phyloP scores from a whole-genome alignment of 495 filamentous ascomycete genomes.

The Aspergillus asperescens region DNA sequence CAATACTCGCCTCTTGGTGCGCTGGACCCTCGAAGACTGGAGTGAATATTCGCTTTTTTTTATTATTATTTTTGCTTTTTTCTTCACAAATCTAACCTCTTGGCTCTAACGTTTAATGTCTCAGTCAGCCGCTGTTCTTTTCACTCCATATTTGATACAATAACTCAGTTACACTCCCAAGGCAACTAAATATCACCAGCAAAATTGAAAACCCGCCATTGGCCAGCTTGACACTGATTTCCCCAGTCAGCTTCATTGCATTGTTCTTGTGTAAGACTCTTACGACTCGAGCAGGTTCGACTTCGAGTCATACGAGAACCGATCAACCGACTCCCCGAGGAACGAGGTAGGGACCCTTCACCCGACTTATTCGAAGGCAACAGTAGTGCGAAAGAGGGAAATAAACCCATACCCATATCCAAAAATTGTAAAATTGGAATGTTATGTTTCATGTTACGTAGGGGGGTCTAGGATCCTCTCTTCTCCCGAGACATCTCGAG shows the following conservation, averaged over 20 bases:
- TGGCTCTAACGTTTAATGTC: neutral
- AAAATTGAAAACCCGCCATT: neutral
- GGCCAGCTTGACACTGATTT: neutral
- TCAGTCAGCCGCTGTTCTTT: neutral
- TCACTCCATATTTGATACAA: too few species aligned
- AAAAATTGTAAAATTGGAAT: neutral
- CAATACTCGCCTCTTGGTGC: conserved; percentile 1
- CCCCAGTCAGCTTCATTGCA: neutral
- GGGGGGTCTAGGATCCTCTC: neutral
- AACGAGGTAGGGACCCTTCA: neutral
- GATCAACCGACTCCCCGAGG: neutral
- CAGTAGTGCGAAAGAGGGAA: neutral
- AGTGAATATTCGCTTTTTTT: neutral
- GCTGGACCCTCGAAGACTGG: too few species aligned
- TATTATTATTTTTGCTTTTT: neutral
- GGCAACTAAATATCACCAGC: neutral
- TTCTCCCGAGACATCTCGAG: conserved; percentile 11
- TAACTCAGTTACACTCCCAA: too few species aligned
- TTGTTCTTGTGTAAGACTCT: neutral
- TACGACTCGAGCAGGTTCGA: too few species aligned
- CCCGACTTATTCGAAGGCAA: too few species aligned
- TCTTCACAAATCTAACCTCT: too few species aligned
- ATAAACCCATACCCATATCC: neutral
- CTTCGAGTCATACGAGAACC: neutral
- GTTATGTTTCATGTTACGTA: conserved; percentile 6